Conservation (phyloP, 2,329 filamentous ascomycete genomes). For the Alternaria rosae region DNA sequence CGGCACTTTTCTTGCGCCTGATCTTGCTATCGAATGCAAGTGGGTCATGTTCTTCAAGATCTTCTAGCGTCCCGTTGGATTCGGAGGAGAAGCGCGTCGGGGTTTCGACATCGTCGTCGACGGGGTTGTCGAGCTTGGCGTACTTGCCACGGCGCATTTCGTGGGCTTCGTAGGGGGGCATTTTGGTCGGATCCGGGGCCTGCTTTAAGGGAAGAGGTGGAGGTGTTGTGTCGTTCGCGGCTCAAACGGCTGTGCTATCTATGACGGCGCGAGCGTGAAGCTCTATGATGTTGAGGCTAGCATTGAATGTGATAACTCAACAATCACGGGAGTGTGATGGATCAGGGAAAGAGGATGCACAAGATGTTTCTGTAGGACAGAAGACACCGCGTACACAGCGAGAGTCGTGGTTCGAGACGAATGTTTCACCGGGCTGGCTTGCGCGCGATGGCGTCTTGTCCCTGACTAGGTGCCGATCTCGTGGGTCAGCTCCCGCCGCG, state of each 20-base stretch:
- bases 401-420: slow-evolving; percentile 22
- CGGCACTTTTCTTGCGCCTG: slow-evolving; percentile 52
- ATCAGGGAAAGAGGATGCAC: not conserved
- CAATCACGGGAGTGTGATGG: not conserved
- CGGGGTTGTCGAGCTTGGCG: slow-evolving; percentile 45
- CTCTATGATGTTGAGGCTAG: slow-evolving; percentile 16
- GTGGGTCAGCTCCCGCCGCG: slow-evolving; percentile 8
- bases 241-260: slow-evolving; percentile 7
- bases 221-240: not conserved
- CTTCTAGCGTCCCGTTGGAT: slow-evolving; percentile 46
- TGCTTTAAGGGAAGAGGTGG: not conserved
- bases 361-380: not conserved
- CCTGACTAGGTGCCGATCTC: slow-evolving; percentile 22
- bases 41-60: slow-evolving; percentile 57
- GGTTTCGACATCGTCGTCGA: slow-evolving; percentile 41
- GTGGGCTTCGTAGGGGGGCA: slow-evolving; percentile 41
- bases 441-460: slow-evolving; percentile 16
- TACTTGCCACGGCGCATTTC: slow-evolving; percentile 50
- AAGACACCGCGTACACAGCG: slow-evolving; percentile 10
- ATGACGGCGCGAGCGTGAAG: slow-evolving; percentile 22
- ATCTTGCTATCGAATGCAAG: slow-evolving; percentile 52
- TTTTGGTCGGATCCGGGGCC: slow-evolving; percentile 8
- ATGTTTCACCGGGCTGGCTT: slow-evolving; percentile 8
- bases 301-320: slow-evolving; percentile 1
- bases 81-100: slow-evolving; percentile 49